Conservation (phyloP, 208 protist genomes). For the Trypanosoma lewisi region DNA sequence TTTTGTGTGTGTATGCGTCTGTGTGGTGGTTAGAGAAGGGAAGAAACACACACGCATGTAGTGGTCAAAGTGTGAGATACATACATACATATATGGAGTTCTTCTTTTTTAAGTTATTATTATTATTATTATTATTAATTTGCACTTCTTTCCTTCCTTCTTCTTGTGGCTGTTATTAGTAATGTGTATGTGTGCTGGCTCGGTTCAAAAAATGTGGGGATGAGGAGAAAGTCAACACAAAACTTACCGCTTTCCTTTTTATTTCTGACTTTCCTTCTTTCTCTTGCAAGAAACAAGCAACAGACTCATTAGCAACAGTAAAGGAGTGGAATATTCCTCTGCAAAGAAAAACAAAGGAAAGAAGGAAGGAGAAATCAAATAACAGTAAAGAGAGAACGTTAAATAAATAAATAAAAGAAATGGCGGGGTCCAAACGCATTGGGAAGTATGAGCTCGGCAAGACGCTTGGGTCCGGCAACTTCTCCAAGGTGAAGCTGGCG, state of each 20-base stretch:
- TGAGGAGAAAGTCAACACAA: too few relatives aligned
- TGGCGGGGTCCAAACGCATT: slow-evolving; percentile 33
- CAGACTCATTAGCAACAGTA: not conserved
- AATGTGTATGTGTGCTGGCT: not conserved
- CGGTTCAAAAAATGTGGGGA: not conserved
- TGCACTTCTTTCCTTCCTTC: not conserved
- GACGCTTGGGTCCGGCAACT: slow-evolving; percentile 86
- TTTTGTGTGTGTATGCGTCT: not conserved
- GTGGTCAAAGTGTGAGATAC: too few relatives aligned
- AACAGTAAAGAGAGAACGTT: not conserved
- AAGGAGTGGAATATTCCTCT: not conserved
- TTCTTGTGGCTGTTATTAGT: not conserved
- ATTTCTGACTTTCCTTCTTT: too few relatives aligned
- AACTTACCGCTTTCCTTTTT: too few relatives aligned
- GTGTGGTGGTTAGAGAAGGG: too few relatives aligned
- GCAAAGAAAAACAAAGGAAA: slow-evolving; percentile 2
- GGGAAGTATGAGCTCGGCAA: slow-evolving; percentile 88
- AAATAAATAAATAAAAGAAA: not conserved
- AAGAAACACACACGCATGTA: too few relatives aligned
- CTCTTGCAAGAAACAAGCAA: too few relatives aligned
- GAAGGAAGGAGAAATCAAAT: slow-evolving; percentile 7
- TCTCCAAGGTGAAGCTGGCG: slow-evolving; percentile 84
- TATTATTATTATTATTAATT: not conserved
- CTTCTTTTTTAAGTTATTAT: not conserved
- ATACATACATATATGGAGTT: not conserved